Conservation (phyloP, 257 asterid genomes). For the Perilla frutescens region DNA sequence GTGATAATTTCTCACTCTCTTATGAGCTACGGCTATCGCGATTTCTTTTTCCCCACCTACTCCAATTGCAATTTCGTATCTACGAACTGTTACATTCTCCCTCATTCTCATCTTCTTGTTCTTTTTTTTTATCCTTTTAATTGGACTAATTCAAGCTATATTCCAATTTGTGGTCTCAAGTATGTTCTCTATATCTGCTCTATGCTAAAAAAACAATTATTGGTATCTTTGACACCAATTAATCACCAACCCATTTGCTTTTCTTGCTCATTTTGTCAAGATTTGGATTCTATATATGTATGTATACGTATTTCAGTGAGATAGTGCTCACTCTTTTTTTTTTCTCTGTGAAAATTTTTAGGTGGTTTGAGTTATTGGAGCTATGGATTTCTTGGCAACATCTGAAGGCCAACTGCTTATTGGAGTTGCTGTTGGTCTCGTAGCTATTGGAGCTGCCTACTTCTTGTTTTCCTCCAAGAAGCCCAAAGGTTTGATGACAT, state of each 20-base stretch:
- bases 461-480: constrained; percentile 69
- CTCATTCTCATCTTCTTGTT: constrained; percentile 10
- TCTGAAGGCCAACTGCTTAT: constrained; percentile 69
- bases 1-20: constrained; percentile 19
- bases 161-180: constrained; percentile 41
- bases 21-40: not conserved
- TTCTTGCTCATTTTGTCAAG: not conserved
- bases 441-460: constrained; percentile 66
- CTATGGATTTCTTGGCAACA: constrained; percentile 77
- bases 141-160: constrained; percentile 27
- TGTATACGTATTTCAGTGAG: not conserved
- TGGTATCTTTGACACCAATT: constrained; percentile 30
- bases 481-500: constrained; percentile 61
- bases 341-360: constrained; percentile 21
- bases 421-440: constrained; percentile 67
- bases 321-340: constrained; percentile 16
- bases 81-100: not conserved
- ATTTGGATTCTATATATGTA: constrained; percentile 22
- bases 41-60: constrained; percentile 37
- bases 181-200: constrained; percentile 20
- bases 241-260: constrained; percentile 12
- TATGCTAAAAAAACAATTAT: constrained; percentile 5
- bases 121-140: constrained; percentile 6
- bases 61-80: not conserved
- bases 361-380: constrained; percentile 38